Conservation (phyloP, 306 rosid genomes). For the peach (Prunus persica) region Prunus_persica_NCBIv2 NC_034009.1:45549001-45549500, state of each 20-base stretch:
- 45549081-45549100: too few relatives aligned
- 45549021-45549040: too few relatives aligned
- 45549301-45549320: background rate
- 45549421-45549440: background rate
- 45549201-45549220: slow-evolving; percentile 33
- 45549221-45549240: slow-evolving; percentile 63
- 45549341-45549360: background rate
- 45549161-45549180: background rate
- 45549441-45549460: background rate
- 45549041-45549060: too few relatives aligned
- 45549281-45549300: background rate
- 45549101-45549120: too few relatives aligned
- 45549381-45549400: background rate
- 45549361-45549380: background rate
- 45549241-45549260: slow-evolving; percentile 63
- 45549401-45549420: background rate
- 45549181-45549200: slow-evolving; percentile 40
- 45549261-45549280: background rate
- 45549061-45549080: too few relatives aligned
- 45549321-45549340: slow-evolving; percentile 7
- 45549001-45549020: too few relatives aligned
- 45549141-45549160: too few relatives aligned
- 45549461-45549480: background rate
- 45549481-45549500: background rate
- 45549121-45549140: too few relatives aligned